A percentile compares a stretch with the other conserved stretches of the same genome.
These are phyloP conservation scores for Ogataea nitratoaversa DNA, from an alignment of 805 yeast species.

Conservation along the genomic window DNA sequence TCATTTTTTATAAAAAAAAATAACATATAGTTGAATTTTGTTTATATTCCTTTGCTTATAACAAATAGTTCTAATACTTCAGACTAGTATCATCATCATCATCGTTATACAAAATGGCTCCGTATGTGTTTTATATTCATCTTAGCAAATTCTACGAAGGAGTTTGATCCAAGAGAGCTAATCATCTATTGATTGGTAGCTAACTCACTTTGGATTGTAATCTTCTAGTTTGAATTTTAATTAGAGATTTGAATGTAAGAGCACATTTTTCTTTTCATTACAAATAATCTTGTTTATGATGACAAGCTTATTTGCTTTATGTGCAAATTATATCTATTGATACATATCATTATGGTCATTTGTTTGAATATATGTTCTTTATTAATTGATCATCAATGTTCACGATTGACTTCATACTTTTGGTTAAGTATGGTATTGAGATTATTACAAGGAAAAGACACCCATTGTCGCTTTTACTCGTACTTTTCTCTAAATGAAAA, in stretches of 20 bases:
- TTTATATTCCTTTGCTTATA: too few species aligned
- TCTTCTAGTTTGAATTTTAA: background rate
- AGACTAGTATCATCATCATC: too few species aligned
- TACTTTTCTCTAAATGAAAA: constrained; percentile 29
- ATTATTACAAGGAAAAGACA: constrained; percentile 27
- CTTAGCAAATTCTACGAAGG: background rate
- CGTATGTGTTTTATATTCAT: constrained; percentile 19
- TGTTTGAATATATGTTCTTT: too few species aligned
- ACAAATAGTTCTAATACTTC: background rate
- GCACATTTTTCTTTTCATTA: constrained; percentile 5
- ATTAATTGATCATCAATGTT: too few species aligned
- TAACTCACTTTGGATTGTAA: background rate
- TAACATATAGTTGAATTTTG: background rate
- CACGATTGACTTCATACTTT: constrained; percentile 14
- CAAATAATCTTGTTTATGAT: background rate
- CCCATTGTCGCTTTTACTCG: constrained; percentile 18
- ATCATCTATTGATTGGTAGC: too few species aligned
- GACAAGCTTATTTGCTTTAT: too few species aligned
- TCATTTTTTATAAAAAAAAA: too few species aligned
- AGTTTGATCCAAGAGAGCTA: too few species aligned
- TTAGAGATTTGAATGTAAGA: constrained; percentile 1
- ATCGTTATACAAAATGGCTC: constrained; percentile 22
- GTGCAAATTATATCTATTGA: too few species aligned
- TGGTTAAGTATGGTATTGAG: constrained; percentile 25
- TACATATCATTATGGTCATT: too few species aligned